Evolutionary conservation across 1,284 basidiomycete genomes (phyloP), one percentile per base, ranked within the genome.

Genomic region (Porogramme epimiltina): DNA sequence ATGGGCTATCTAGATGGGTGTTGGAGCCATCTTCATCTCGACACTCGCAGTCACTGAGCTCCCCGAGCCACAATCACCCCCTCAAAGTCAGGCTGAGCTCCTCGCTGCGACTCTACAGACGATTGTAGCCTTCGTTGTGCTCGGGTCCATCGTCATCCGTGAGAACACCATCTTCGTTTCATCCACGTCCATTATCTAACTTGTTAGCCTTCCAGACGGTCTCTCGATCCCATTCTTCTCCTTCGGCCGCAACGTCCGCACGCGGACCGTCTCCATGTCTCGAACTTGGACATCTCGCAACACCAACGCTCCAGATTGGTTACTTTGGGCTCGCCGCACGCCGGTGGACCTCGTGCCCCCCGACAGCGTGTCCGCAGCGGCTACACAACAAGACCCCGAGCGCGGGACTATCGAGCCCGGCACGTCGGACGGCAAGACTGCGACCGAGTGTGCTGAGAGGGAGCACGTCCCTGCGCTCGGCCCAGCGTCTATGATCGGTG

Each of bases 151-250:
- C 58, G 72, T 93, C 60, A 77, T 87, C 51, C 91, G 89, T 91
- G 65, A 64, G 87, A 71, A 19, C 2, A 22, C 15, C 42, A 11
- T 36, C 16, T 6, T 8, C 23, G 19, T 6, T 37, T 37, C 9
- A 13, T 37, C 34, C 4, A 2, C 11, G 9, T 11, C 2, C 23
- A 8, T 20, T 28, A 2, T 10, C 13, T 13, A 9, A 5, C 23
- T 20, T 18, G 4, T n/a, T 13, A 6, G 28, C 28, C 28, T n/a
- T 23, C 10, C 61, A 89, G 89, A 94, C 70, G 93, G 93, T 33
- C 75, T 95, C 4, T 94, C 92, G 3, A 94, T 95, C 56, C 90
- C 91, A 1, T 91, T 91, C 76, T 92, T 94, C 74, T 86, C 80
- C 28, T 73, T 90, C 25, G 82, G 90, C 15, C 80, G 82, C 43